Conservation (phyloP, 257 asterid species). For the Petrea volubilis region DNA sequence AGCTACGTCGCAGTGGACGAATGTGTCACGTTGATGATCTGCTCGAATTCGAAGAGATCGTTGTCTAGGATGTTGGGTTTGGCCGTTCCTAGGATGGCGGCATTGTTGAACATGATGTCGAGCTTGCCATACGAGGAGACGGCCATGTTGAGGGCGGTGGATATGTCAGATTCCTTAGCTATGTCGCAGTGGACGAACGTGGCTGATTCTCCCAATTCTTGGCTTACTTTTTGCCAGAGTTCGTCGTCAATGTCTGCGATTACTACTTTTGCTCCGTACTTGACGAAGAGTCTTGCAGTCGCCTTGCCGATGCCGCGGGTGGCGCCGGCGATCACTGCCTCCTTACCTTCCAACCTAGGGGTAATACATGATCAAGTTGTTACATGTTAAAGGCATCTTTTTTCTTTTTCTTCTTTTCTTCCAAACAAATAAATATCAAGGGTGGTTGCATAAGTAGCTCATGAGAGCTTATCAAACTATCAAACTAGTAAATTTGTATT, state of each 20-base stretch:
- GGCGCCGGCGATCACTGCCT: constrained; percentile 3
- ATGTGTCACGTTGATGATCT: constrained; percentile 13
- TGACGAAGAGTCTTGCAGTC: not conserved
- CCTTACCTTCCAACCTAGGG: constrained; percentile 14
- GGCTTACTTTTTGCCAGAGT: not conserved
- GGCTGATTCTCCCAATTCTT: not conserved
- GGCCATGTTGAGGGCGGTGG: constrained; percentile 4
- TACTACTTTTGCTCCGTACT: constrained; percentile 16
- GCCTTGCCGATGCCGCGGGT: constrained; percentile 10
- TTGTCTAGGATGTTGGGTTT: constrained; percentile 11
- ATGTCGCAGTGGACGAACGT: constrained; percentile 8
- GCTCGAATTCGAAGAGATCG: constrained; percentile 17
- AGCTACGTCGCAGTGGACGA: constrained; percentile 12
- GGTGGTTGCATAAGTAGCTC: no score
- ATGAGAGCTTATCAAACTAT: no score
- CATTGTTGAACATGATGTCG: constrained; percentile 21
- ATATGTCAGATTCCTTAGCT: not conserved
- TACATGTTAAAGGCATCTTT: no score
- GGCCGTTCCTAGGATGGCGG: not conserved
- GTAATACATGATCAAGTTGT: not conserved
- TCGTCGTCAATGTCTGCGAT: constrained; percentile 14
- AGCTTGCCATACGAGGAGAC: not conserved
- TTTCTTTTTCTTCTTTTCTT: no score
- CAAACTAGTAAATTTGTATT: no score
- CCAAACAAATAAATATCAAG: no score